A percentile compares a stretch with the other conserved stretches of the same genome.
These are phyloP conservation scores for Cydonia oblonga DNA, from an alignment of 331 rosid species.

Conservation along the genomic window DNA sequence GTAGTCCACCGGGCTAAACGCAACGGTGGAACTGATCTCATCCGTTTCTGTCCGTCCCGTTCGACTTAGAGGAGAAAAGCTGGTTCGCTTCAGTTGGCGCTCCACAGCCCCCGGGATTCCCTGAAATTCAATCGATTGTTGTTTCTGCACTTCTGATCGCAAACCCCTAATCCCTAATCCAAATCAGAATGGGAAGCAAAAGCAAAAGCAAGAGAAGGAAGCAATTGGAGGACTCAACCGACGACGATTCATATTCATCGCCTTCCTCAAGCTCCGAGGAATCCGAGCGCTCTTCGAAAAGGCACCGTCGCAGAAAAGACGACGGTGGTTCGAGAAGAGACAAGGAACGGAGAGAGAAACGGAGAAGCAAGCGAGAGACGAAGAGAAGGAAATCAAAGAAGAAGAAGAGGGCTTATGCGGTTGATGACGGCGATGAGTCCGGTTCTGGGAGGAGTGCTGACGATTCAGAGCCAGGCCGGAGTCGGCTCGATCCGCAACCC, in stretches of 20 bases:
- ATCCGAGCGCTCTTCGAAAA: conserved; percentile 39
- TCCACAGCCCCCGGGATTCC: too few relatives aligned
- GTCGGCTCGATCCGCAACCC: conserved; percentile 32
- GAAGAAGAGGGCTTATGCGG: conserved; percentile 23
- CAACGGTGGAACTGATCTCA: too few relatives aligned
- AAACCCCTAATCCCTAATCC: background rate
- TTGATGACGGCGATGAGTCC: conserved; percentile 19
- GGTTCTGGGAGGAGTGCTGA: conserved; percentile 4
- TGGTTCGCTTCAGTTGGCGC: too few relatives aligned
- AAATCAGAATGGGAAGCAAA: conserved; percentile 21
- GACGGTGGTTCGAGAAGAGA: conserved; percentile 35
- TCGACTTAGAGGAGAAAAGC: too few relatives aligned
- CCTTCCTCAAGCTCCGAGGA: conserved; percentile 31
- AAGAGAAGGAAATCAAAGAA: conserved; percentile 26
- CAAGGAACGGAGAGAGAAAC: conserved; percentile 40
- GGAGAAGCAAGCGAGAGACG: conserved; percentile 22
- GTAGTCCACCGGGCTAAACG: too few relatives aligned
- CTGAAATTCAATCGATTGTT: too few relatives aligned
- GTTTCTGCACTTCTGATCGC: too few relatives aligned
- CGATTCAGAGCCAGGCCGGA: conserved; percentile 22
- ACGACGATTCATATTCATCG: conserved; percentile 22
- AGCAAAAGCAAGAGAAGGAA: conserved; percentile 33
- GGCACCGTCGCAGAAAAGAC: conserved; percentile 37
- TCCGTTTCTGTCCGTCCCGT: too few relatives aligned
- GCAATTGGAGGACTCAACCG: conserved; percentile 22